Base-by-base conservation (phyloP, 768 basidiomycete genomes). In the Xerocomellus dryophilus region DNA sequence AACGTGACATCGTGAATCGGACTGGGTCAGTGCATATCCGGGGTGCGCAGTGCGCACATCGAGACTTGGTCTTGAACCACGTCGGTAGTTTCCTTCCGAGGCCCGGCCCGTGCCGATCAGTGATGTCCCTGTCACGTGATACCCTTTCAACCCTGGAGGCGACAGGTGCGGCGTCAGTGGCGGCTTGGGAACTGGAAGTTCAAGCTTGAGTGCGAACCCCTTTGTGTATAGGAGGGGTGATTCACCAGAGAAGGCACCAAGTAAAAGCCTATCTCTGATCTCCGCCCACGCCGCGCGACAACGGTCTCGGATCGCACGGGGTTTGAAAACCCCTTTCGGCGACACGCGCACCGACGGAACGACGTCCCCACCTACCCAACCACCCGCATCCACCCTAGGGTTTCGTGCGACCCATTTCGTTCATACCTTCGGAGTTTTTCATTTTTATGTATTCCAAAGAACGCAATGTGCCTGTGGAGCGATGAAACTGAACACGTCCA, bases 1-100 rank as follows among this genome's bases (percentile, higher is more conserved):
- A 45, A 32, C 4, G 34, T 42, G 45, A 41, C 47, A 35, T 60
- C 2, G 29, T 7, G 47, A 60, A 52, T 25, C 40, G 21, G 60
- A 53, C 59, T 14, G 35, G 11, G 17, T 46, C 7, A 4, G 40
- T 35, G 43, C 7, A 41, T 23, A 7, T 6, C 18, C 23, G 18
- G n/a, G 25, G 35, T 44, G 11, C 18, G 18, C 8, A 4, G 20
- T 8, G 42, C 32, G 8, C n/a, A 20, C 15, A 10, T 36, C 18
- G 9, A 57, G 25, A 50, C 42, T 18, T 43, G 44, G 58, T 55
- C 58, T 7, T 6, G 17, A 40, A 51, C 31, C 10, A 21, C 27
- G 43, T 17, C 14, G 9, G 25, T 5, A 18, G 14, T 32, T 50
- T 29, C 35, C n/a, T 21, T n/a, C 46, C 20, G 32, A 10, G 31